Percentiles rank a stretch among this genome's conserved stretches.
phyloP scores from a whole-genome alignment of 306 rosid genomes.

The Psophocarpus tetragonolobus region DNA sequence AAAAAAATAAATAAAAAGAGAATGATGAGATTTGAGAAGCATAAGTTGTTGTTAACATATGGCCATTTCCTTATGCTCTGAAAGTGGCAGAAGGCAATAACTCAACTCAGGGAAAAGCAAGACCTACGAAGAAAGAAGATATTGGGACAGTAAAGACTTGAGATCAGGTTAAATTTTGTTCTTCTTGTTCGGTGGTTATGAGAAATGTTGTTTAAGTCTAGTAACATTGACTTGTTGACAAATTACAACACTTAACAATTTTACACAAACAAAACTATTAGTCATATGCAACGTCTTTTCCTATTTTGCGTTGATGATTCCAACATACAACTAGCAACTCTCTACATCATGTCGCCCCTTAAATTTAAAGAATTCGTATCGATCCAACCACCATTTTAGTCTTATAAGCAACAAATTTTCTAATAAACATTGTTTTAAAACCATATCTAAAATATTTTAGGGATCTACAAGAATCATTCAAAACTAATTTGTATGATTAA shows the following conservation, averaged over 20 bases:
- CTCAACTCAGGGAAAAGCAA: not conserved
- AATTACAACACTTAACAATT: not conserved
- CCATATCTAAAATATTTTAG: no score
- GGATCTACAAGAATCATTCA: no score
- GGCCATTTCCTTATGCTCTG: not conserved
- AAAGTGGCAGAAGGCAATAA: not conserved
- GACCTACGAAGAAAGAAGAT: not conserved
- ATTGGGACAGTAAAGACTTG: slow-evolving; percentile 32
- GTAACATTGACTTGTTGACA: slow-evolving; percentile 5
- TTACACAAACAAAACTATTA: not conserved
- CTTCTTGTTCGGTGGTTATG: slow-evolving; percentile 38
- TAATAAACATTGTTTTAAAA: no score
- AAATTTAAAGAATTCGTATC: not conserved
- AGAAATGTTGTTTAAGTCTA: not conserved
- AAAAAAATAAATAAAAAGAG: not conserved
- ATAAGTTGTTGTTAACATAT: not conserved
- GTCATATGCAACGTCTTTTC: not conserved
- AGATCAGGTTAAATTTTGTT: slow-evolving; percentile 36
- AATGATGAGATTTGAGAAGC: not conserved
- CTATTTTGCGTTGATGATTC: not conserved
- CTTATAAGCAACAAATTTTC: no score
- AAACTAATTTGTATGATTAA: no score
- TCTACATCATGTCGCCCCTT: not conserved
- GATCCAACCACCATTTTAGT: no score
- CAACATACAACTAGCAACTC: not conserved